Percentiles rank a stretch among this genome's conserved stretches.
These are phyloP conservation scores for Spongispora temasekensis DNA, from an alignment of 1,284 basidiomycete species.

Conservation along the genomic window DNA sequence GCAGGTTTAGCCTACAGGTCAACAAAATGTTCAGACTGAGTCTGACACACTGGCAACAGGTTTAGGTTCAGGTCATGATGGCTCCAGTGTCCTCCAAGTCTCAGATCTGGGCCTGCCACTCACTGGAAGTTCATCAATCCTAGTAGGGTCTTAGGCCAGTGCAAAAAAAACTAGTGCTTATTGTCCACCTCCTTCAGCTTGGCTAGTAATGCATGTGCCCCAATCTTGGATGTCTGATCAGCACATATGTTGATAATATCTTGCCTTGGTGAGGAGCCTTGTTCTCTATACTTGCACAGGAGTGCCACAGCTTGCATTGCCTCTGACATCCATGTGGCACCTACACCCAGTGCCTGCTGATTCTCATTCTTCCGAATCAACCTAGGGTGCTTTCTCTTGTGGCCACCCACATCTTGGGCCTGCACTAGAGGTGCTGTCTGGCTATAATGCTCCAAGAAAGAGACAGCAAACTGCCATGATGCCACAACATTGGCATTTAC, in stretches of 20 bases:
- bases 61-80: too few relatives aligned
- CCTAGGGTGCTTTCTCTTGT: neutral
- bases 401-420: neutral
- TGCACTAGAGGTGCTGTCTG: neutral
- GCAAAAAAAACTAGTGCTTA: too few relatives aligned
- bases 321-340: too few relatives aligned
- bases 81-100: too few relatives aligned
- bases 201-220: neutral
- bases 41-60: too few relatives aligned
- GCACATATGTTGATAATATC: neutral
- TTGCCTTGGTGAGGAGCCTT: neutral
- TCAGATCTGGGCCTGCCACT: too few relatives aligned
- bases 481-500: neutral
- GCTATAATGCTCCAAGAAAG: neutral
- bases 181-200: conserved; percentile 1
- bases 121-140: too few relatives aligned
- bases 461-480: conserved; percentile 1
- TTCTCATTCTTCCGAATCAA: neutral
- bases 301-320: neutral
- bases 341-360: neutral
- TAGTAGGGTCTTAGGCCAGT: too few relatives aligned
- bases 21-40: too few relatives aligned
- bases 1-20: too few relatives aligned
- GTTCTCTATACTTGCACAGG: neutral
- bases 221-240: neutral